Evolutionary conservation across 2,329 filamentous ascomycete genomes (phyloP), one percentile per base, ranked within the genome.

Genomic region (Bisporella sp.): DNA sequence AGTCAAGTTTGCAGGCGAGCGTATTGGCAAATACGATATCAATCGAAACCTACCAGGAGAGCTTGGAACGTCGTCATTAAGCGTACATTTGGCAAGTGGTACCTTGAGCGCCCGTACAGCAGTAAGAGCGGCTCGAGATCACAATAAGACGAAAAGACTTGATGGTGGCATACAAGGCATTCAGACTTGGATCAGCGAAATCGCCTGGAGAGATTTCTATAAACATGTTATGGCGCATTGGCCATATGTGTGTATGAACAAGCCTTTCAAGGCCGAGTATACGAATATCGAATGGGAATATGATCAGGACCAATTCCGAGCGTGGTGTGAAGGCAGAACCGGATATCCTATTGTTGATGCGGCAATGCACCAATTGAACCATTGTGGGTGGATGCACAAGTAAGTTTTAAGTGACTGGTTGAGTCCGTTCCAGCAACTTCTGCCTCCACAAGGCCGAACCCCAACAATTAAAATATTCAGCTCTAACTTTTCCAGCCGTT

Each of bases 141-240:
- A 71, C 31, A 87, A 88, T 60, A 80, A 71, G 30, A 78, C 77
- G 1, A 80, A 78, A 64, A 79, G 81, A 51, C 74, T 95, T 1
- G 79, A 89, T 53, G 78, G 72, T 1, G 85, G 85, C 0, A 75
- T 77, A 21, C 68, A 78, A 12, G 87, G 87, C 0, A 84, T 87
- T 50, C 73, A 77, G 46, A 73, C 75, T 0, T 95, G 88, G 88
- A 89, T 93, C 56, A 83, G 83, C 48, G 89, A 95, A 66, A 75
- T 95, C 4, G 89, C 87, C 0, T 93, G 89, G 89, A 75, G 89
- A 11, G 89, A 95, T 61, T 95, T 95, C 62, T 95, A 95, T 70
- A 89, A 84, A 61, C 87, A 93, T 64, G 87, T 96, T 3, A 70
- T 96, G 5, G 87, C 84, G 0, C 73, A 91, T 53, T 95, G 89